Percentiles rank a stretch among this genome's conserved stretches.
phyloP scores from a whole-genome alignment of 345 rosid species.

The Eucalyptus rudis region DNA sequence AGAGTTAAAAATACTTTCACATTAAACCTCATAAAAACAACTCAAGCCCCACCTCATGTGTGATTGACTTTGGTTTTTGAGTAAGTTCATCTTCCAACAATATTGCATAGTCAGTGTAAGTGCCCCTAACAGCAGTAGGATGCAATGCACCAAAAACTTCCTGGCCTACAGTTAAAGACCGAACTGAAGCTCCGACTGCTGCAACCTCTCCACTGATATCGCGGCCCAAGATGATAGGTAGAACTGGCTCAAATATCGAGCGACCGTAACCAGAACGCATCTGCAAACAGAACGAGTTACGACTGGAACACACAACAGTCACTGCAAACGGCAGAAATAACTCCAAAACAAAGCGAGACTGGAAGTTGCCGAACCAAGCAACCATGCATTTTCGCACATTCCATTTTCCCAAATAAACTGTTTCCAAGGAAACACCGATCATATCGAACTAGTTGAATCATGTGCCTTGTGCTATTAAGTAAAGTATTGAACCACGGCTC shows the following conservation, averaged over 20 bases:
- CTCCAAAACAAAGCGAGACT: background rate
- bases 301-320: background rate
- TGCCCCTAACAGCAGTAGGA: slow-evolving; percentile 94
- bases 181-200: slow-evolving; percentile 61
- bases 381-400: background rate
- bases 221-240: slow-evolving; percentile 88
- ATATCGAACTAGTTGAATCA: background rate
- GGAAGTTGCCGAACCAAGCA: background rate
- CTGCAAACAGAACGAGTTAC: slow-evolving; percentile 13
- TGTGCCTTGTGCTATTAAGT: background rate
- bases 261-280: slow-evolving; percentile 97
- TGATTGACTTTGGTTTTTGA: slow-evolving; percentile 55
- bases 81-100: slow-evolving; percentile 76
- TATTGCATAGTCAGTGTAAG: slow-evolving; percentile 77
- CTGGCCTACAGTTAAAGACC: slow-evolving; percentile 53
- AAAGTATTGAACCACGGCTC: background rate
- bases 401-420: background rate
- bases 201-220: slow-evolving; percentile 91
- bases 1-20: background rate
- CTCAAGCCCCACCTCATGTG: slow-evolving; percentile 52
- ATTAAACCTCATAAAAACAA: background rate
- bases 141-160: slow-evolving; percentile 96
- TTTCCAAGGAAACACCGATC: background rate
- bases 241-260: slow-evolving; percentile 74
- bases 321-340: background rate